Conservation (phyloP, 805 yeast genomes). For the Candida koratica region DNA sequence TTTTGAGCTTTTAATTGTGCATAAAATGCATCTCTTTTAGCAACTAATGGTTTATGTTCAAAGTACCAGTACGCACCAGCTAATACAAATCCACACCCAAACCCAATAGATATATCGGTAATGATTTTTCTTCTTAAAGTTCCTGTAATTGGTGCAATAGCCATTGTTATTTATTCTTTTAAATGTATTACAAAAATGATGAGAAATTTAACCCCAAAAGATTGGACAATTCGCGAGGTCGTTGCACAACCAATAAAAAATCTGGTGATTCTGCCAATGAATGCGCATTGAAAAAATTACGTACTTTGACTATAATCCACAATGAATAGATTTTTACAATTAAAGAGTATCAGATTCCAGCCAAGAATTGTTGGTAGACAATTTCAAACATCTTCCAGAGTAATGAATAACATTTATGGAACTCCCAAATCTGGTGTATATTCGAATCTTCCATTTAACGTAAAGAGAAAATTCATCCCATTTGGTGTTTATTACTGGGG, state of each 20-base stretch:
- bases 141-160: conserved; percentile 85
- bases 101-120: conserved; percentile 73
- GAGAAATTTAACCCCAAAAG: conserved; percentile 4
- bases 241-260: conserved; percentile 6
- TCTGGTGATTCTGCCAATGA: conserved; percentile 11
- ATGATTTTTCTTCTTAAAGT: conserved; percentile 74
- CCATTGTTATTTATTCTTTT: conserved; percentile 39
- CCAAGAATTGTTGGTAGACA: conserved; percentile 21
- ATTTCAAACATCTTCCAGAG: conserved; percentile 46
- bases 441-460: conserved; percentile 91
- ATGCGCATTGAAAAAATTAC: conserved; percentile 5
- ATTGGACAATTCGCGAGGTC: conserved; percentile 8
- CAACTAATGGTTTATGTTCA: conserved; percentile 72
- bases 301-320: too few relatives aligned
- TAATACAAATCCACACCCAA: conserved; percentile 51
- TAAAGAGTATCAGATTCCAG: conserved; percentile 6
- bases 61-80: conserved; percentile 81
- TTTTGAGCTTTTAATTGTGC: conserved; percentile 72
- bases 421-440: conserved; percentile 63
- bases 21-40: conserved; percentile 81
- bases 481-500: conserved; percentile 79
- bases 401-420: conserved; percentile 33
- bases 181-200: conserved; percentile 3
- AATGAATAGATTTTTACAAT: conserved; percentile 14
- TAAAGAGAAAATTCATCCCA: conserved; percentile 83